These are phyloP conservation scores for Imleria badia DNA, from an alignment of 768 basidiomycete genomes.

Conservation along the genomic window DNA sequence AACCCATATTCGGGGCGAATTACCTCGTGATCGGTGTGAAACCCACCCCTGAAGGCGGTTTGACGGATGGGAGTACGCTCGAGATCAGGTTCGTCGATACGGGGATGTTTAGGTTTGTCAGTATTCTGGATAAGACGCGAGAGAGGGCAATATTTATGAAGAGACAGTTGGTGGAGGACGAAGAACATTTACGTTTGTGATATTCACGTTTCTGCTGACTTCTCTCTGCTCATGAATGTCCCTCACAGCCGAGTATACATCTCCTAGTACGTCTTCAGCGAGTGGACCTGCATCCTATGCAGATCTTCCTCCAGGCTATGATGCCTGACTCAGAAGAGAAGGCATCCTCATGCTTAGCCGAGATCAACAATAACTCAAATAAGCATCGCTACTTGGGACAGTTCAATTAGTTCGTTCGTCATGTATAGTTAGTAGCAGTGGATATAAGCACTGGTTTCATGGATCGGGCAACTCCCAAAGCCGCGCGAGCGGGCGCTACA, in stretches of 20 bases:
- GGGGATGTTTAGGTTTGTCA: conserved; percentile 73
- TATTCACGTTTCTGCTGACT: neutral
- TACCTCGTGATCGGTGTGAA: conserved; percentile 64
- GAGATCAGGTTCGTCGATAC: conserved; percentile 69
- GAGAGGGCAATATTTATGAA: conserved; percentile 77
- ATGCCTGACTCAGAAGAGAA: conserved; percentile 22
- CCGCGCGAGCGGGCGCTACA: too few relatives aligned
- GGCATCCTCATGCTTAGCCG: neutral
- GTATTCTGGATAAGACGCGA: conserved; percentile 71
- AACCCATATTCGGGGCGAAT: conserved; percentile 71
- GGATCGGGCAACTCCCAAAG: too few relatives aligned
- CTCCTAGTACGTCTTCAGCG: conserved; percentile 19
- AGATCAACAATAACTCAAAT: neutral
- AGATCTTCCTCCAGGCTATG: conserved; percentile 33
- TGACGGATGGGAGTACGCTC: conserved; percentile 59
- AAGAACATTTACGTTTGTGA: conserved; percentile 32
- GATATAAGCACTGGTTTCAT: too few relatives aligned
- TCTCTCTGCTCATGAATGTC: neutral
- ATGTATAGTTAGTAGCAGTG: too few relatives aligned
- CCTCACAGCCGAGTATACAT: conserved; percentile 30
- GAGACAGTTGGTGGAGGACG: conserved; percentile 44
- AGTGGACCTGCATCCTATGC: conserved; percentile 15
- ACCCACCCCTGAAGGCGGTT: conserved; percentile 65
- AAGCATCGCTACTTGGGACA: too few relatives aligned
- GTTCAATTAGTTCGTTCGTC: too few relatives aligned